Evolutionary conservation across 805 yeast species (phyloP), one percentile per base, ranked within the genome.

Genomic region (Sugiyamaella smithiae): DNA sequence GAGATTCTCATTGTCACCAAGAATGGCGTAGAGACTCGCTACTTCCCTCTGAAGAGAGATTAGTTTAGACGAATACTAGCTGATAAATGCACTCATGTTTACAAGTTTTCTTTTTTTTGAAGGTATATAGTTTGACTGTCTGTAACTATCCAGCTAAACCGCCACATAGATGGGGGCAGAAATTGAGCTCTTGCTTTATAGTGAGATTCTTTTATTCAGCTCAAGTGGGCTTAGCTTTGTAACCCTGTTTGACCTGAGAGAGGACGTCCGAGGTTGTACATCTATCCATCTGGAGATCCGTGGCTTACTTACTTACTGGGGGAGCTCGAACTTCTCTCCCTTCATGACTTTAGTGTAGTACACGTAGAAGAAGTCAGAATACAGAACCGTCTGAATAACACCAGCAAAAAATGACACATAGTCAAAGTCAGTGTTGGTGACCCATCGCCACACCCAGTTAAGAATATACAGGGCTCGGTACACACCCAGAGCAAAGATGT

Each of bases 351-450:
- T 71, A 48, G 67, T 76, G 71, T 91, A 91, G 70, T 93, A 93
- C 56, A 93, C 76, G 70, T 88, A 93, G 71, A 93, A 93, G 75
- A 93, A 93, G 70, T 93, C 99, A 1, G 97, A 88, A 70, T 93
- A 93, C 28, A 93, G 69, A 49, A 81, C 71, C 0, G 97, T 88
- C 71, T 93, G 99, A 35, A 88, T 66, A 28, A 93, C 53, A 20
- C 98, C 98, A 0, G 97, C 84, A 17, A 77, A 60, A 7, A 91
- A 72, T 1, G 95, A 77, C 48, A 90, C 73, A 55, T 75, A 76
- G 61, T 89, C 96, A 50, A 84, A 71, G 55, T 75, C 72, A 20
- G 73, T 77, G 55, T 85, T 91, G 12, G 67, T 55, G 52, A 70
- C 70, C 70, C 83, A 88, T 66, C 97, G 80, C 76, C 89, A 93